Percentiles rank a stretch among this genome's conserved stretches.
Conservation (phyloP, 257 asterid species). For the Solanum chmielewskii region DNA sequence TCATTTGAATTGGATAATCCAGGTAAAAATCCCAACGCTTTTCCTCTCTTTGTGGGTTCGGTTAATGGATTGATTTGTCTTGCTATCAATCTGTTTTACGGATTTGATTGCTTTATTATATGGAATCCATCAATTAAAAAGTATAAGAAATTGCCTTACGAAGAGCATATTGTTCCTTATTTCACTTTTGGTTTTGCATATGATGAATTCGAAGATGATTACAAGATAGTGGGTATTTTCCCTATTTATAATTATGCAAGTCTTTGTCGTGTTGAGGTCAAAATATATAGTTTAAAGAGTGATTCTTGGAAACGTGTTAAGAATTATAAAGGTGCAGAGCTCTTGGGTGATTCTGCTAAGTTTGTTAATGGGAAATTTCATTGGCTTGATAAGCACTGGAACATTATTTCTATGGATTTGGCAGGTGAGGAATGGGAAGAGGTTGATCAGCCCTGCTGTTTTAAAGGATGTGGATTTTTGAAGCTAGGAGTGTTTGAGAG, state of each 20-base stretch:
- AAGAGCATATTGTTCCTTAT: neutral
- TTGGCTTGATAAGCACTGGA: neutral
- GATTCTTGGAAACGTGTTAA: neutral
- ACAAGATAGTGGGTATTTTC: neutral
- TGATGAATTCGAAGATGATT: neutral
- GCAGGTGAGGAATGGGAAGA: neutral
- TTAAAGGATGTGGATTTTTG: neutral
- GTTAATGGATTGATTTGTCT: neutral
- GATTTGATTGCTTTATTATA: conserved; percentile 20
- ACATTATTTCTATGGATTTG: neutral
- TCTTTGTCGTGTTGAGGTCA: neutral
- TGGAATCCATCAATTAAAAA: conserved; percentile 40
- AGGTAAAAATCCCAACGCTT: neutral
- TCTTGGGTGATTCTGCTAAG: neutral
- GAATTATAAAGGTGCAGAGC: neutral
- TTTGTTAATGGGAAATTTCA: neutral
- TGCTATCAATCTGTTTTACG: conserved; percentile 12
- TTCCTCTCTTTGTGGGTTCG: neutral
- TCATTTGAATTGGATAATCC: neutral
- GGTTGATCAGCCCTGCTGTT: neutral
- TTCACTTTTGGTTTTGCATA: conserved; percentile 25
- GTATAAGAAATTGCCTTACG: conserved; percentile 22
- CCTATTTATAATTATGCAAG: neutral
- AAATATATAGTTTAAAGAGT: neutral
- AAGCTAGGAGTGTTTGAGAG: neutral